These are phyloP conservation scores for Jatropha curcas DNA, from an alignment of 345 rosid genomes.

Conservation along the genomic window DNA sequence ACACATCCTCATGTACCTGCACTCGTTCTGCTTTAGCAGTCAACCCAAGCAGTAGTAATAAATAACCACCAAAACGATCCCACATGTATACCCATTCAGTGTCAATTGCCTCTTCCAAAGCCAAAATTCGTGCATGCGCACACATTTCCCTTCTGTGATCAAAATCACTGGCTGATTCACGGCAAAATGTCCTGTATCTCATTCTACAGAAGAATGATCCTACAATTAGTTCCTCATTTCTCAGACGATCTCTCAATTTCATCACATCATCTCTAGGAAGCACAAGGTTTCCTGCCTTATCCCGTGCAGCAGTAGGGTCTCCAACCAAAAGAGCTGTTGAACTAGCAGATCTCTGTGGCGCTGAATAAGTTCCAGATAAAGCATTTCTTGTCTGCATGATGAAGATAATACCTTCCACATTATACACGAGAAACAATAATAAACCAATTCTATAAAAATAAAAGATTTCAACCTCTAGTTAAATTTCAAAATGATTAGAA, in stretches of 20 bases:
- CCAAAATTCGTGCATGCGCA: conserved; percentile 94
- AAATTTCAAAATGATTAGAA: neutral
- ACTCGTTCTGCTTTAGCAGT: conserved; percentile 96
- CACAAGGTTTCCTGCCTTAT: conserved; percentile 92
- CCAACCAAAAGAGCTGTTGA: conserved; percentile 98
- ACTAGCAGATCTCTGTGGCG: conserved; percentile 99
- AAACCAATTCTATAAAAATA: neutral
- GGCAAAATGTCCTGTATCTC: conserved; percentile 59
- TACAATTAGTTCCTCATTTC: conserved; percentile 84
- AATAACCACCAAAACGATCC: conserved; percentile 99
- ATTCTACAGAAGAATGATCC: conserved; percentile 74
- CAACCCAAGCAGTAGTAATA: conserved; percentile 92
- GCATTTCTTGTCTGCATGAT: conserved; percentile 91
- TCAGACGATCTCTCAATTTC: conserved; percentile 94
- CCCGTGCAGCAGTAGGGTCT: conserved; percentile 90
- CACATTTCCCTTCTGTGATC: conserved; percentile 97
- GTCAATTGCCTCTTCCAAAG: conserved; percentile 99
- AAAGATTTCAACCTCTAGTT: neutral
- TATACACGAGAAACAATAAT: neutral
- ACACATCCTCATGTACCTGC: conserved; percentile 66
- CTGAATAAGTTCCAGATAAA: conserved; percentile 96
- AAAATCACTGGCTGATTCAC: conserved; percentile 55
- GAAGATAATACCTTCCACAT: neutral
- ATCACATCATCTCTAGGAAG: conserved; percentile 99
- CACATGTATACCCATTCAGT: conserved; percentile 99